These are phyloP conservation scores for Coniella vitis DNA, from an alignment of 2,329 filamentous ascomycete genomes.

Conservation along the genomic window DNA sequence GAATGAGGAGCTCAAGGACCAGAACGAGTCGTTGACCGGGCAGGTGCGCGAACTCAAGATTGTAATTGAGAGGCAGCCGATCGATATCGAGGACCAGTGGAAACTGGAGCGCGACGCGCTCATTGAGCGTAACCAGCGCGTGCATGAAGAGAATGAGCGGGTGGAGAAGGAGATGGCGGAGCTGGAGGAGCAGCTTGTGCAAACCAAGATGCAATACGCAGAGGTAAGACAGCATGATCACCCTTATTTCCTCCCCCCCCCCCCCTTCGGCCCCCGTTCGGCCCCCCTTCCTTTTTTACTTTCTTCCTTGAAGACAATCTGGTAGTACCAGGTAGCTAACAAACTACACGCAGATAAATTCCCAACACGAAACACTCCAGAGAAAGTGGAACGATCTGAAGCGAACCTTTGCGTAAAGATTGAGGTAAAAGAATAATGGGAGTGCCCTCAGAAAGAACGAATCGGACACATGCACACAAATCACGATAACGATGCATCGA, in stretches of 20 bases:
- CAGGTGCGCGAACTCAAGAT: constrained; percentile 80
- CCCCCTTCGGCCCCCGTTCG: too few species aligned
- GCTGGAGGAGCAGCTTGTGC: constrained; percentile 86
- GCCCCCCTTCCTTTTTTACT: too few species aligned
- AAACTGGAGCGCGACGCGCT: constrained; percentile 82
- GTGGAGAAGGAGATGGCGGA: constrained; percentile 86
- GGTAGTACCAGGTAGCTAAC: constrained; percentile 1
- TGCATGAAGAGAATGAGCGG: constrained; percentile 85
- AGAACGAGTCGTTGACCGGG: constrained; percentile 79
- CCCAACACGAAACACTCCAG: constrained; percentile 62
- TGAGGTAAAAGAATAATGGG: not conserved
- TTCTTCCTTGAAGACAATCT: too few species aligned
- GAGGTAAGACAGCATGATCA: constrained; percentile 59
- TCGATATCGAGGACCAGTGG: constrained; percentile 76
- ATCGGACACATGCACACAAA: too few species aligned
- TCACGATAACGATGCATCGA: too few species aligned
- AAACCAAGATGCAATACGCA: constrained; percentile 90
- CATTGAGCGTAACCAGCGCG: constrained; percentile 86
- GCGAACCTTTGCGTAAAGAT: constrained; percentile 37
- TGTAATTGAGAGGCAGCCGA: constrained; percentile 83
- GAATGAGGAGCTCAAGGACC: constrained; percentile 81
- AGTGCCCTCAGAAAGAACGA: not conserved
- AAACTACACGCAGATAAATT: constrained; percentile 51
- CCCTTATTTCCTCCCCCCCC: too few species aligned
- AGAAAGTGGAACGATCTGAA: constrained; percentile 73